A percentile compares a stretch with the other conserved stretches of the same genome.
Evolutionary conservation across 768 basidiomycete genomes (phyloP).

Genomic region (Amanita rimosa): DNA sequence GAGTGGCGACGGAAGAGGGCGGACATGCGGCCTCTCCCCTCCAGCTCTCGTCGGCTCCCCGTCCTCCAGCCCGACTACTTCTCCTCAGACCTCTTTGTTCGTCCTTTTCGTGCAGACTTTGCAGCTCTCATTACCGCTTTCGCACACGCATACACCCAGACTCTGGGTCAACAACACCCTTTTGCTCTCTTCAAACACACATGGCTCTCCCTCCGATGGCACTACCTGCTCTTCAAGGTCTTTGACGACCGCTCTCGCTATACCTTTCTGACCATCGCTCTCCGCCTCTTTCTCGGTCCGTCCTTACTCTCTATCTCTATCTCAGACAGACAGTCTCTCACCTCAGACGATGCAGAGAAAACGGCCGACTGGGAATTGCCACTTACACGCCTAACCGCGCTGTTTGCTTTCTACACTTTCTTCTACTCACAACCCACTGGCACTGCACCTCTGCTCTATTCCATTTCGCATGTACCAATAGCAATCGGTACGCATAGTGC

Average conservation of each 20-base stretch:
- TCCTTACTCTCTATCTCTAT: not conserved
- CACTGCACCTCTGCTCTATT: constrained; percentile 38
- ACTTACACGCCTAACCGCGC: constrained; percentile 42
- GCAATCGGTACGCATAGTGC: constrained; percentile 39
- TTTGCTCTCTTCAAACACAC: constrained; percentile 62
- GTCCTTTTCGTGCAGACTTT: constrained; percentile 55
- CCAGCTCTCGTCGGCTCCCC: constrained; percentile 47
- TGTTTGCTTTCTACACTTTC: constrained; percentile 66
- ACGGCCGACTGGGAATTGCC: constrained; percentile 36
- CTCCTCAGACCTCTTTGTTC: constrained; percentile 64
- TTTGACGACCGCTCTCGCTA: constrained; percentile 59
- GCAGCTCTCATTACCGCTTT: constrained; percentile 39
- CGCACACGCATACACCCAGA: constrained; percentile 34
- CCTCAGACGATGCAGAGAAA: constrained; percentile 37
- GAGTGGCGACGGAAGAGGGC: constrained; percentile 43
- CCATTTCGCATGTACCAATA: constrained; percentile 44
- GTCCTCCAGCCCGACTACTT: constrained; percentile 68
- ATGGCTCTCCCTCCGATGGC: constrained; percentile 63
- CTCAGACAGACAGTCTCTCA: not conserved
- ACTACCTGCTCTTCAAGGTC: constrained; percentile 64
- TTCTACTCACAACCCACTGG: constrained; percentile 54
- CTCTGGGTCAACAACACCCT: constrained; percentile 28
- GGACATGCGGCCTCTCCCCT: constrained; percentile 35
- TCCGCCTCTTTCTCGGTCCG: constrained; percentile 57
- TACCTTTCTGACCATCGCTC: constrained; percentile 44